A percentile compares a stretch with the other conserved stretches of the same genome.
Evolutionary conservation across 2,329 filamentous ascomycete genomes (phyloP).

Genomic region (Chalara sp.): DNA sequence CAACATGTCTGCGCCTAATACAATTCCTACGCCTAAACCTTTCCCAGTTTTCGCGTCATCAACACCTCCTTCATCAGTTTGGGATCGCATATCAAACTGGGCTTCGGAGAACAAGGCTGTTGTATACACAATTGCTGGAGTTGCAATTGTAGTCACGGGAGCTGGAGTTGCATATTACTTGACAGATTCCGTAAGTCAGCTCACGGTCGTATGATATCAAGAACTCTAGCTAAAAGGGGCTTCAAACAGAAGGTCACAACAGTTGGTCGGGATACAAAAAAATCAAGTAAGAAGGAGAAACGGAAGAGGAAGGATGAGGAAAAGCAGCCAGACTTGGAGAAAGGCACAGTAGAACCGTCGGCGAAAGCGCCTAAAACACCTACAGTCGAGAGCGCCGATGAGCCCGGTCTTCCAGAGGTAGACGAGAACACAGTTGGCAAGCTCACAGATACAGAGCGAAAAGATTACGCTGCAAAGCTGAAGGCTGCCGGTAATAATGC

Average conservation of each 20-base stretch:
- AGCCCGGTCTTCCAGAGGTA: conserved; percentile 61
- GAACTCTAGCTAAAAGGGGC: conserved; percentile 2
- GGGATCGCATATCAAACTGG: conserved; percentile 89
- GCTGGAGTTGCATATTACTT: conserved; percentile 93
- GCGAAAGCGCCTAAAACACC: conserved; percentile 38
- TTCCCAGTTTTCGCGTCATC: conserved; percentile 26
- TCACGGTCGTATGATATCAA: conserved; percentile 3
- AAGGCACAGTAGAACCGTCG: conserved; percentile 41
- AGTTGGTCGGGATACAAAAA: conserved; percentile 45
- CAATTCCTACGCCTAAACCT: conserved; percentile 17
- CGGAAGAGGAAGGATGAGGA: conserved; percentile 79
- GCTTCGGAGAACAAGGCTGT: conserved; percentile 91
- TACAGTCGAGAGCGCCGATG: conserved; percentile 52
- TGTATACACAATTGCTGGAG: conserved; percentile 93
- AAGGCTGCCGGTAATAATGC: conserved; percentile 96
- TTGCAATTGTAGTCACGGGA: conserved; percentile 84
- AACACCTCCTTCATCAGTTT: conserved; percentile 35
- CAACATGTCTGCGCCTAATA: conserved; percentile 21
- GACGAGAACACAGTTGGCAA: conserved; percentile 47
- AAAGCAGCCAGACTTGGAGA: conserved; percentile 64
- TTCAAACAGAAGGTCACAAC: conserved; percentile 18
- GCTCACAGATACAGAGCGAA: conserved; percentile 60
- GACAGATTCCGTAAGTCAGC: conserved; percentile 46
- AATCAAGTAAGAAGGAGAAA: conserved; percentile 83
- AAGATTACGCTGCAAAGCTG: conserved; percentile 81